phyloP scores from a whole-genome alignment of 1,284 basidiomycete species.

The Leccinum variabile region DNA sequence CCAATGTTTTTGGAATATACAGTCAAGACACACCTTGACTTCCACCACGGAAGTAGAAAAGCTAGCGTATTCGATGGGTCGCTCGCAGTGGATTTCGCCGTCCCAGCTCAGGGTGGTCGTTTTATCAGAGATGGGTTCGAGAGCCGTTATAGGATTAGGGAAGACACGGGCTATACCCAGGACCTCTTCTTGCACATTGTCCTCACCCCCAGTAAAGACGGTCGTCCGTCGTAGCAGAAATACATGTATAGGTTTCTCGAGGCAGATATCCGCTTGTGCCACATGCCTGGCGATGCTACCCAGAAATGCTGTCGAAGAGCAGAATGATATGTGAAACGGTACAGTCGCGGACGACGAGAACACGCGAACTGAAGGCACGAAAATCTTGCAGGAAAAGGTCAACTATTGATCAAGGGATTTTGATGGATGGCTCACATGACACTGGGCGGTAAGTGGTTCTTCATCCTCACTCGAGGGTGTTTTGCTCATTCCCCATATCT shows the following conservation, averaged over 20 bases:
- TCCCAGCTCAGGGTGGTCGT: slow-evolving; percentile 40
- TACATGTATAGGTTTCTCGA: slow-evolving; percentile 27
- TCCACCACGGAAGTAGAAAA: slow-evolving; percentile 40
- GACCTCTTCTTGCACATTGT: slow-evolving; percentile 23
- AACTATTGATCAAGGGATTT: background rate
- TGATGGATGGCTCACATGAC: slow-evolving; percentile 44
- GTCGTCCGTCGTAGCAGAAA: slow-evolving; percentile 35
- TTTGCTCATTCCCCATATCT: slow-evolving; percentile 42
- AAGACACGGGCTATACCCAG: slow-evolving; percentile 32
- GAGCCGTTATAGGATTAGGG: slow-evolving; percentile 11
- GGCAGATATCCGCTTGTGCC: slow-evolving; percentile 25
- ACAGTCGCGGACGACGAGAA: slow-evolving; percentile 54
- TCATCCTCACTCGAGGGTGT: slow-evolving; percentile 21
- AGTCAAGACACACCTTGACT: slow-evolving; percentile 29
- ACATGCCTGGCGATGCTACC: slow-evolving; percentile 39
- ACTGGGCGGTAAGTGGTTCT: slow-evolving; percentile 37
- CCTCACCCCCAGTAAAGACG: slow-evolving; percentile 16
- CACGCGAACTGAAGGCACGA: slow-evolving; percentile 49
- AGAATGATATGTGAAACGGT: slow-evolving; percentile 64
- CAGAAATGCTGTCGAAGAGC: slow-evolving; percentile 44
- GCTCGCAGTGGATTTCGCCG: slow-evolving; percentile 40
- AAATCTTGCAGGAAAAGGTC: slow-evolving; percentile 27
- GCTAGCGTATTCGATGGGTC: slow-evolving; percentile 37
- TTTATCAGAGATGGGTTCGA: slow-evolving; percentile 17
- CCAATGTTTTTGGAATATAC: background rate